These are phyloP conservation scores for Triangularia verruculosa DNA, from an alignment of 2,329 filamentous ascomycete species.

Conservation along the genomic window DNA sequence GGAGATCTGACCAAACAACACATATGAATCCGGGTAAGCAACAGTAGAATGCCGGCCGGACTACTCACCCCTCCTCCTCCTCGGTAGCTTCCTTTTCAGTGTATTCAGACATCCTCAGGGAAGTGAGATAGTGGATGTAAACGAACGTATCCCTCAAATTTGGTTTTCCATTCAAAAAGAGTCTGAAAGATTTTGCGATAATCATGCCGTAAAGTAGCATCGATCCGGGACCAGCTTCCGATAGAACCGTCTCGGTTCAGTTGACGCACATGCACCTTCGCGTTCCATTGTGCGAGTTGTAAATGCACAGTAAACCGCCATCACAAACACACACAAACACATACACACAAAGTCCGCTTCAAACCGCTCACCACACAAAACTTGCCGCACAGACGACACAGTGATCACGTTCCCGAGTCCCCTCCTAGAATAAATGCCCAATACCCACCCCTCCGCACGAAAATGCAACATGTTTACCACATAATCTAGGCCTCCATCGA, in stretches of 20 bases:
- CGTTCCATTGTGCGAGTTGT: too few relatives aligned
- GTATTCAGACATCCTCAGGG: not conserved
- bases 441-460: not conserved
- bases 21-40: not conserved
- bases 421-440: not conserved
- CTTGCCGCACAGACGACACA: not conserved
- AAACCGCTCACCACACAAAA: not conserved
- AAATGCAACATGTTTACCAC: not conserved
- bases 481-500: not conserved
- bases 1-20: not conserved
- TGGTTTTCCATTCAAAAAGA: too few relatives aligned
- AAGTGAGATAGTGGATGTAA: not conserved
- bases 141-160: not conserved
- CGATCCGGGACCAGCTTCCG: not conserved
- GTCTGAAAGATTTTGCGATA: too few relatives aligned
- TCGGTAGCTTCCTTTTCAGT: too few relatives aligned
- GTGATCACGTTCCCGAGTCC: not conserved
- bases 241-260: not conserved
- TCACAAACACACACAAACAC: too few relatives aligned
- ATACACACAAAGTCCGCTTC: not conserved
- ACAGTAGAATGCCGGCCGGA: too few relatives aligned
- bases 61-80: too few relatives aligned
- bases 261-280: not conserved
- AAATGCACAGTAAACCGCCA: too few relatives aligned
- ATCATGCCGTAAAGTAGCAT: not conserved